Evolutionary conservation across 2,329 filamentous ascomycete species (phyloP), one percentile per base, ranked within the genome.

Genomic region (Colletotrichum agaves): DNA sequence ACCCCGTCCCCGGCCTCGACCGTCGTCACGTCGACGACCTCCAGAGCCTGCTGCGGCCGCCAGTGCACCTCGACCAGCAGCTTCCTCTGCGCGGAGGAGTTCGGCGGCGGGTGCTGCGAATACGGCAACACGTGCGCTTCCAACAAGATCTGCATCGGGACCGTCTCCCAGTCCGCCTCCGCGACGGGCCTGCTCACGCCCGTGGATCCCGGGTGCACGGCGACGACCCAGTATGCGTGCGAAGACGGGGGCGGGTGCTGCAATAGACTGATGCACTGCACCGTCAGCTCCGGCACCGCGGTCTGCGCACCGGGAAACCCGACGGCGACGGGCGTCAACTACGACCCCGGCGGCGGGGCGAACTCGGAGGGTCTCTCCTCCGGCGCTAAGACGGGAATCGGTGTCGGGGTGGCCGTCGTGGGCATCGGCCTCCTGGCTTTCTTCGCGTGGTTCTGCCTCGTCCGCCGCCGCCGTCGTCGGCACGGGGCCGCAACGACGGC

Each of bases 371-470:
- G 74, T 2, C 73, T 88, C 5, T 83, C 84, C 1, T 74, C 79
- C 1, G 85, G 83, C 1, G 86, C 85, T 2, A 87, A 84, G 72
- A 86, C 84, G 0, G 87, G 87, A 2, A 84, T 90, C n/a, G 86
- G 83, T 5, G 79, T 85, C 0, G 87, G 85, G 17, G 81, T 85
- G 3, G 80, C 84, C 1, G 74, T 85, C 0, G 83, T 78, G 31
- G 80, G 77, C 1, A 77, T 79, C 3, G 49, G 81, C 5, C 44
- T 86, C 13, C 76, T 86, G 41, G 84, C 79, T 3, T 73, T 72
- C 3, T 68, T 82, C 15, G 78, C 81, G 0, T 89, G 83, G 82
- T 78, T 85, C 65, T 86, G 82, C 65, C 62, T 87, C 31, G 74
- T 78, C 33, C 79, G 78, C 23, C 73, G 79, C 7, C 78, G 81